phyloP scores from a whole-genome alignment of 225 moss, liverwort and hornwort species.

The Straminergon stramineum region DNA sequence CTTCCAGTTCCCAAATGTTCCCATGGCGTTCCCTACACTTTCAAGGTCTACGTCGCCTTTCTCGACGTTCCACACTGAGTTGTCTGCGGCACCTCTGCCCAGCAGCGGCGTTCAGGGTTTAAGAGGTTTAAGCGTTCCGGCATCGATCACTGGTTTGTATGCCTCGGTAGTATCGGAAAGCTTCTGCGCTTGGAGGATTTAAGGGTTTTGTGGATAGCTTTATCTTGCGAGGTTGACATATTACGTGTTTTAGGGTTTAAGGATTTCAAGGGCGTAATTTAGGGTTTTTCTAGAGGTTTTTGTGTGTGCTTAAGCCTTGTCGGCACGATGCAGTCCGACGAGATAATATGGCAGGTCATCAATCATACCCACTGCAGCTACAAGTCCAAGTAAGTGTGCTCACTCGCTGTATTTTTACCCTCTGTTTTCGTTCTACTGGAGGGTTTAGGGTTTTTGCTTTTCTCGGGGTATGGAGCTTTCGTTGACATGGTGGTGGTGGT shows the following conservation, averaged over 20 bases:
- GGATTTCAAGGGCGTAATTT: neutral
- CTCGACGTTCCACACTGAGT: neutral
- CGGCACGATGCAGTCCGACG: conserved; percentile 90
- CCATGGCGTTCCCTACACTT: neutral
- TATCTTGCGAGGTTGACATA: neutral
- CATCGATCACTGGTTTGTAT: neutral
- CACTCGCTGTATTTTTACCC: neutral
- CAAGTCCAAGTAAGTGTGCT: conserved; percentile 69
- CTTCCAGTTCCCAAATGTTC: neutral
- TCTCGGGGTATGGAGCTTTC: neutral
- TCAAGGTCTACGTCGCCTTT: neutral
- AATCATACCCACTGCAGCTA: conserved; percentile 91
- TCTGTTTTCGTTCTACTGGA: neutral
- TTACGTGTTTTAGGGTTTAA: neutral
- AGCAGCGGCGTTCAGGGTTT: neutral
- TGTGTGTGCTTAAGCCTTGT: neutral
- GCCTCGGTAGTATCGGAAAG: neutral
- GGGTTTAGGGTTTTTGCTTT: neutral
- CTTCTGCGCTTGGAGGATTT: too few species aligned
- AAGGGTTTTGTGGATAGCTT: neutral
- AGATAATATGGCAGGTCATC: conserved; percentile 93
- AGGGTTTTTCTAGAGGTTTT: neutral
- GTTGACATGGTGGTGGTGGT: neutral
- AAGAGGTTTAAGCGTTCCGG: neutral
- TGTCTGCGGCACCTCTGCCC: neutral